phyloP scores from a whole-genome alignment of 129 eudicot species.

The Calendula officinalis region DNA sequence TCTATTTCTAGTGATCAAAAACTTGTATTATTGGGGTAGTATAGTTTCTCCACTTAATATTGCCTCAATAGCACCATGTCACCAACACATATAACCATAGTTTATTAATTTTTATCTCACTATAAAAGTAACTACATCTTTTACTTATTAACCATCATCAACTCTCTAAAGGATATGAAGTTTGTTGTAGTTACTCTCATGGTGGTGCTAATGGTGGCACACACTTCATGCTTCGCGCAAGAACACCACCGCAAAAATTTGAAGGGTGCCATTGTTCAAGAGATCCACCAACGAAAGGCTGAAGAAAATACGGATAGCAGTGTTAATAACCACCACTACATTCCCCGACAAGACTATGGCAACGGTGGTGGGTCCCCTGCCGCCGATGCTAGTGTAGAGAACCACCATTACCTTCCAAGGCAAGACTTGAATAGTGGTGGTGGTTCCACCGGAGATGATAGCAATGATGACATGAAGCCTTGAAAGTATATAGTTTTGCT shows the following conservation, averaged over 20 bases:
- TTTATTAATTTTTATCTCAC: background rate
- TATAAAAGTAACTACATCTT: constrained; percentile 23
- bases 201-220: constrained; percentile 3
- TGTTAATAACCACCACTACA: constrained; percentile 34
- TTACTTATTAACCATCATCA: background rate
- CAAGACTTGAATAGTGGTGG: constrained; percentile 27
- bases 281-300: constrained; percentile 22
- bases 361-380: constrained; percentile 29
- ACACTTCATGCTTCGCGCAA: constrained; percentile 13
- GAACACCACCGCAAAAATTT: constrained; percentile 22
- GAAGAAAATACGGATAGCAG: constrained; percentile 21
- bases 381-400: constrained; percentile 4
- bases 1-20: constrained; percentile 30
- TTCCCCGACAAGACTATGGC: constrained; percentile 24
- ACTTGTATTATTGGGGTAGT: constrained; percentile 20
- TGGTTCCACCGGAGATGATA: constrained; percentile 22
- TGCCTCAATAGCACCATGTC: constrained; percentile 13
- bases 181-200: constrained; percentile 20
- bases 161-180: constrained; percentile 23
- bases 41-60: constrained; percentile 28
- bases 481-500: constrained; percentile 14
- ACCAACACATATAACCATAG: constrained; percentile 3
- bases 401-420: constrained; percentile 37
- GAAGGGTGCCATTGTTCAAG: background rate
- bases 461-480: constrained; percentile 18